Evolutionary conservation across 257 asterid species (phyloP).

Genomic region (Coffea canephora): DNA sequence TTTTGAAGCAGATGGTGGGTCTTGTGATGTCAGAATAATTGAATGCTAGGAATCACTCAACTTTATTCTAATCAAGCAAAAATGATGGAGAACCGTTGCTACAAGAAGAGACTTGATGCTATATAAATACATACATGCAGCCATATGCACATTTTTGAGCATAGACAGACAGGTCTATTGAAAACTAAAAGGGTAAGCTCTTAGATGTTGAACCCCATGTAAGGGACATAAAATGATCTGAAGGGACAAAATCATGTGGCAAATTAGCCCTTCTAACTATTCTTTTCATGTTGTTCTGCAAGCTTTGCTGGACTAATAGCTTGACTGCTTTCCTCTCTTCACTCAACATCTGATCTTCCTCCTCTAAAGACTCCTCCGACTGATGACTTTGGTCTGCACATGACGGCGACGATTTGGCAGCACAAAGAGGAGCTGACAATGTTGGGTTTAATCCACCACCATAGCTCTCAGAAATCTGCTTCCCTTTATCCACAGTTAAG

Average conservation of each 20-base stretch:
- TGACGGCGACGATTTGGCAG: constrained; percentile 10
- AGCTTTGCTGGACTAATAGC: constrained; percentile 81
- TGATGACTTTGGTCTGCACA: constrained; percentile 18
- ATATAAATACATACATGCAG: too few species aligned
- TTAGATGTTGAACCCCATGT: constrained; percentile 73
- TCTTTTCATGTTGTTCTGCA: constrained; percentile 83
- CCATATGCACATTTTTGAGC: too few species aligned
- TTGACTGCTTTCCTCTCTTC: constrained; percentile 81
- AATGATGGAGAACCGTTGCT: too few species aligned
- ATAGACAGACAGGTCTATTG: background rate
- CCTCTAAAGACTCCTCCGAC: constrained; percentile 19
- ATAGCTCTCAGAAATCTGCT: constrained; percentile 43
- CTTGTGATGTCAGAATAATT: too few species aligned
- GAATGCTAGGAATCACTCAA: too few species aligned
- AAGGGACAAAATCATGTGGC: constrained; percentile 77
- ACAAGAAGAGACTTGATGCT: too few species aligned
- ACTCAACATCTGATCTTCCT: constrained; percentile 54
- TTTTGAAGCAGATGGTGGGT: too few species aligned
- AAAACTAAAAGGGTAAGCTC: constrained; percentile 52
- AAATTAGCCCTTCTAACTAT: constrained; percentile 83
- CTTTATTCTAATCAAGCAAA: too few species aligned
- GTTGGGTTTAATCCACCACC: constrained; percentile 29
- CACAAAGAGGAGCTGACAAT: constrained; percentile 58
- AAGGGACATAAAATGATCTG: constrained; percentile 67
- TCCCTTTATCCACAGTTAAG: constrained; percentile 68